Evolutionary conservation across 176 grass and related monocot species (phyloP).

Genomic region (Carex kokanica): DNA sequence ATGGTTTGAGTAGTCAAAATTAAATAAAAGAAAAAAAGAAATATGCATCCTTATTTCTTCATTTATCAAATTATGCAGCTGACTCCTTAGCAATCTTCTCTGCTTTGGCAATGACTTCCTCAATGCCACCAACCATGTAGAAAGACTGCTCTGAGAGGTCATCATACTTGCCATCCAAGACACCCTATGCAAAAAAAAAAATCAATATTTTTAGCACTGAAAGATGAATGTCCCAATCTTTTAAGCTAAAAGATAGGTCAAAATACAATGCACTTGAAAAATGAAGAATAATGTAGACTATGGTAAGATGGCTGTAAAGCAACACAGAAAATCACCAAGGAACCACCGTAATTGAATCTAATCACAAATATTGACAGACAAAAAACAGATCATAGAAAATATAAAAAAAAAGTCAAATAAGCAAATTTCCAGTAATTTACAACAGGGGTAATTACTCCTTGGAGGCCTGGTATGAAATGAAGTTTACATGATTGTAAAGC

Average conservation of each 20-base stretch:
- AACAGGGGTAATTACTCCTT: background rate
- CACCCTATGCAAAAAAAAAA: constrained; percentile 36
- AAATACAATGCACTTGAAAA: background rate
- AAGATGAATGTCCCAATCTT: background rate
- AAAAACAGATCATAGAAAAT: background rate
- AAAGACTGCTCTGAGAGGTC: constrained; percentile 83
- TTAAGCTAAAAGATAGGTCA: background rate
- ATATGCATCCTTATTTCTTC: background rate
- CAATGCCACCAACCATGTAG: constrained; percentile 93
- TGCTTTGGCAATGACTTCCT: constrained; percentile 90
- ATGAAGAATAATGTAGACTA: background rate
- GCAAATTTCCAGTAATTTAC: background rate
- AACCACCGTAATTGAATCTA: too few species aligned
- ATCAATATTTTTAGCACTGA: background rate
- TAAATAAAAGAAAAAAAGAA: constrained; percentile 27
- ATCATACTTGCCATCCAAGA: constrained; percentile 90
- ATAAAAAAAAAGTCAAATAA: background rate
- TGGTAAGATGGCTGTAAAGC: too few species aligned
- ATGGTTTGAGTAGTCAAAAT: constrained; percentile 20
- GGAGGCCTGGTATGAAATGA: background rate
- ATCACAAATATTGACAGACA: too few species aligned
- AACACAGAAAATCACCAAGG: too few species aligned
- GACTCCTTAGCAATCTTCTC: constrained; percentile 83
- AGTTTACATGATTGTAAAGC: background rate
- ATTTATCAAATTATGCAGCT: constrained; percentile 42